A percentile compares a stretch with the other conserved stretches of the same genome.
Evolutionary conservation across 2,329 filamentous ascomycete genomes (phyloP).

Genomic region (Neophaeococcomyces mojaviensis): DNA sequence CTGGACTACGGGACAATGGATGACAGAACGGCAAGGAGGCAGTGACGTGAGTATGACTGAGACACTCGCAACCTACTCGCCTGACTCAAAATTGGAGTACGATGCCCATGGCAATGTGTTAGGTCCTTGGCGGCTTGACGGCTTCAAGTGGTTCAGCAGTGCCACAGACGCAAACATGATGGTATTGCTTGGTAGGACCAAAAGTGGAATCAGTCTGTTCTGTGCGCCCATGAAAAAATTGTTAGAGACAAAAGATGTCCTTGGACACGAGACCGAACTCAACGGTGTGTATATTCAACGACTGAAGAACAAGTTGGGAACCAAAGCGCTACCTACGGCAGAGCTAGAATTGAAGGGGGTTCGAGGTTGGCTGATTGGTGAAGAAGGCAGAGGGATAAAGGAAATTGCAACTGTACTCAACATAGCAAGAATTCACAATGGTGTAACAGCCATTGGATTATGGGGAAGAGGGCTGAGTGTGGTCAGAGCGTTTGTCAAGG

Average conservation of each 20-base stretch:
- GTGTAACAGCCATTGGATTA: constrained; percentile 29
- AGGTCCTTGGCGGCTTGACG: constrained; percentile 50
- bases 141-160: constrained; percentile 66
- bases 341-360: constrained; percentile 60
- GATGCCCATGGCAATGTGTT: constrained; percentile 31
- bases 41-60: constrained; percentile 31
- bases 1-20: constrained; percentile 34
- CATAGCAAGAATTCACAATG: constrained; percentile 48
- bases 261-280: constrained; percentile 27
- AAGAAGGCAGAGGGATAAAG: constrained; percentile 57
- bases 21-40: constrained; percentile 31
- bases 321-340: constrained; percentile 60
- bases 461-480: constrained; percentile 36
- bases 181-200: constrained; percentile 55
- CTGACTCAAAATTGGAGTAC: constrained; percentile 10
- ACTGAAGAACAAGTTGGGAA: constrained; percentile 62
- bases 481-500: constrained; percentile 34
- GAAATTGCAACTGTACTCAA: constrained; percentile 64
- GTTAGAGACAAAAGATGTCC: constrained; percentile 12
- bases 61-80: constrained; percentile 27
- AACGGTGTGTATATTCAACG: constrained; percentile 61
- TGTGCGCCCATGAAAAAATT: constrained; percentile 53
- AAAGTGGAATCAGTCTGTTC: constrained; percentile 51
- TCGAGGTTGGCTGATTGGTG: constrained; percentile 59
- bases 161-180: constrained; percentile 60